These are phyloP conservation scores for Bisporella sp. DNA, from an alignment of 2,329 filamentous ascomycete genomes.

Conservation along the genomic window DNA sequence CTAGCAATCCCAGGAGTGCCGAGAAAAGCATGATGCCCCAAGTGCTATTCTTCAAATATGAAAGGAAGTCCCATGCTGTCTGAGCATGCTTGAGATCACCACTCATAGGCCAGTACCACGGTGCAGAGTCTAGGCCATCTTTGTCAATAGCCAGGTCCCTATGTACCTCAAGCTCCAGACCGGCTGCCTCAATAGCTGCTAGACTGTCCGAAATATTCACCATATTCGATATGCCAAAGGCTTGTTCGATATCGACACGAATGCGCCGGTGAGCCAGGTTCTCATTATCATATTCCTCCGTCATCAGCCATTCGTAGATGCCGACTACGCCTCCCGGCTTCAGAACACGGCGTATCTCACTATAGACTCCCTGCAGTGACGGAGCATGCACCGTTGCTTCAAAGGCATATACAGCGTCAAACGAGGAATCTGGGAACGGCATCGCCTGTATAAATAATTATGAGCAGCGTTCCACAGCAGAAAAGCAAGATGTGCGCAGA, in stretches of 20 bases:
- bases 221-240: conserved; percentile 98
- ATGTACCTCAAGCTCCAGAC: conserved; percentile 76
- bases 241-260: conserved; percentile 92
- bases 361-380: conserved; percentile 84
- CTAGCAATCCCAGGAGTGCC: conserved; percentile 68
- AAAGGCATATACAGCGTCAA: conserved; percentile 95
- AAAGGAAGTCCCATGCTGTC: conserved; percentile 72
- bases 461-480: no score
- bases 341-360: conserved; percentile 88
- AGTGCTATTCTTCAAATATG: conserved; percentile 84
- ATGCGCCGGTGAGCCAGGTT: conserved; percentile 85
- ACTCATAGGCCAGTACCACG: conserved; percentile 92
- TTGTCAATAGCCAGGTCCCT: conserved; percentile 81
- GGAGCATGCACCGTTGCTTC: conserved; percentile 96
- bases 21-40: conserved; percentile 72
- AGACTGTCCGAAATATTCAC: conserved; percentile 80
- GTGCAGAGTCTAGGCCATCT: conserved; percentile 67
- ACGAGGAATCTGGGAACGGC: conserved; percentile 84
- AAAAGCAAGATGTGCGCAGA: conserved; percentile 3
- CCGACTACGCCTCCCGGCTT: conserved; percentile 96
- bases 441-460: no score
- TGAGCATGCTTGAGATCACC: conserved; percentile 79
- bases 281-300: conserved; percentile 85
- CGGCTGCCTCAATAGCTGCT: conserved; percentile 77
- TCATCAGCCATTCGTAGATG: conserved; percentile 99